A percentile compares a stretch with the other conserved stretches of the same genome.
phyloP scores from a whole-genome alignment of 768 basidiomycete genomes.

The Rhodotorula graminis region DNA sequence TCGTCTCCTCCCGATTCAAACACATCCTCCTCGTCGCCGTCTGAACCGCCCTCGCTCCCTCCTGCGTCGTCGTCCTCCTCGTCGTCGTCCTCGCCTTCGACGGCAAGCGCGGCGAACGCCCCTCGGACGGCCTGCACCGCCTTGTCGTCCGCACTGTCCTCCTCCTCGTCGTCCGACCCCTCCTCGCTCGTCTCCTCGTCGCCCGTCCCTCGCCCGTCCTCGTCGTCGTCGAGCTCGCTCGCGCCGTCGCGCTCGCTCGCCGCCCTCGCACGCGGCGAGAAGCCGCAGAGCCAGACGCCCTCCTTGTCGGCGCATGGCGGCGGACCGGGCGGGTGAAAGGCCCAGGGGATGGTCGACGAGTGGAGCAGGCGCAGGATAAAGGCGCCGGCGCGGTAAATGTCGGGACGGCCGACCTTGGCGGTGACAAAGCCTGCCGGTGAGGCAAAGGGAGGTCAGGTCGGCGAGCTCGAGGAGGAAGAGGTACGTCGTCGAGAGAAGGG shows the following conservation, averaged over 20 bases:
- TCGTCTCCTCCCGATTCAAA: neutral
- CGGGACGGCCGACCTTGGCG: conserved; percentile 83
- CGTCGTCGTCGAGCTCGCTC: neutral
- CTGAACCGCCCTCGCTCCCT: neutral
- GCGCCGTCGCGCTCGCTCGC: neutral
- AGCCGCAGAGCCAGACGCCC: conserved; percentile 31
- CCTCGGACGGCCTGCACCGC: conserved; percentile 27
- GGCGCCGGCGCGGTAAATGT: conserved; percentile 73
- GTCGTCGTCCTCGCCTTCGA: conserved; percentile 20
- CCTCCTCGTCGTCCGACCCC: neutral
- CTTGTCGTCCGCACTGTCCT: conserved; percentile 28
- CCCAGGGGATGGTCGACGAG: conserved; percentile 33
- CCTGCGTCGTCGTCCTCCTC: neutral
- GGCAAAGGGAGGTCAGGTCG: neutral
- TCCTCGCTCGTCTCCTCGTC: neutral
- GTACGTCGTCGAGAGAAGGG: neutral
- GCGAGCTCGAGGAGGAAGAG: neutral
- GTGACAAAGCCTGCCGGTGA: conserved; percentile 53
- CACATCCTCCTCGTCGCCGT: neutral
- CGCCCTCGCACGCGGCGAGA: conserved; percentile 2
- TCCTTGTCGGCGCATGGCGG: conserved; percentile 10
- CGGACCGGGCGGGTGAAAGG: conserved; percentile 26
- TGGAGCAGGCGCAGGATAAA: conserved; percentile 40
- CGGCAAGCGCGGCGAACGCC: conserved; percentile 30
- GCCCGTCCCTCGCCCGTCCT: neutral